A percentile compares a stretch with the other conserved stretches of the same genome.
Evolutionary conservation across 2,329 filamentous ascomycete species (phyloP).

Genomic region (Blastomyces gilchristii): DNA sequence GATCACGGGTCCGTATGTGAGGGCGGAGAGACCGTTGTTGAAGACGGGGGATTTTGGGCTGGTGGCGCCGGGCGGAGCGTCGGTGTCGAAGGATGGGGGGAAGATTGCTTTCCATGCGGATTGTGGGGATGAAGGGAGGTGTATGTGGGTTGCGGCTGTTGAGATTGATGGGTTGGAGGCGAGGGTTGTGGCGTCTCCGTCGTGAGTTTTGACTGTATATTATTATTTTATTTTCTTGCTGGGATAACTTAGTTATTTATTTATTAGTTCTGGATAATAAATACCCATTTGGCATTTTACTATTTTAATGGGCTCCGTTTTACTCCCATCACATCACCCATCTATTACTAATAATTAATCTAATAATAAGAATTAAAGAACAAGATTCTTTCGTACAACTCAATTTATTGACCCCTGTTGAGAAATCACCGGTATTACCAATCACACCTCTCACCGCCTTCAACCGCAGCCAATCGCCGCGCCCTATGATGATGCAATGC

Average conservation of each 20-base stretch:
- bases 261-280: no score
- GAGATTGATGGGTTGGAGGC: not conserved
- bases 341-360: no score
- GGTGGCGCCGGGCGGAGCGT: not conserved
- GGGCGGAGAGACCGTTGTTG: conserved; percentile 24
- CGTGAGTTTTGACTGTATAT: not conserved
- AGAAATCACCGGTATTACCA: not conserved
- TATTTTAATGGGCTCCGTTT: no score
- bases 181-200: not conserved
- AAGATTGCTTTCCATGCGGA: conserved; percentile 6
- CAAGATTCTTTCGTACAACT: no score
- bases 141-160: conserved; percentile 5
- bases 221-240: no score
- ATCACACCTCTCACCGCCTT: not conserved
- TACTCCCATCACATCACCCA: no score
- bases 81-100: conserved; percentile 1
- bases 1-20: conserved; percentile 28
- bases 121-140: not conserved
- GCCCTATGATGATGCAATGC: not conserved
- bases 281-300: no score
- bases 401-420: no score
- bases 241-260: no score
- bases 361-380: no score
- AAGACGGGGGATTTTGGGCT: conserved; percentile 20
- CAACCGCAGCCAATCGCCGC: not conserved